Base-by-base conservation (phyloP, 139 green algal genomes). In the Coelastrella sp. region DNA sequence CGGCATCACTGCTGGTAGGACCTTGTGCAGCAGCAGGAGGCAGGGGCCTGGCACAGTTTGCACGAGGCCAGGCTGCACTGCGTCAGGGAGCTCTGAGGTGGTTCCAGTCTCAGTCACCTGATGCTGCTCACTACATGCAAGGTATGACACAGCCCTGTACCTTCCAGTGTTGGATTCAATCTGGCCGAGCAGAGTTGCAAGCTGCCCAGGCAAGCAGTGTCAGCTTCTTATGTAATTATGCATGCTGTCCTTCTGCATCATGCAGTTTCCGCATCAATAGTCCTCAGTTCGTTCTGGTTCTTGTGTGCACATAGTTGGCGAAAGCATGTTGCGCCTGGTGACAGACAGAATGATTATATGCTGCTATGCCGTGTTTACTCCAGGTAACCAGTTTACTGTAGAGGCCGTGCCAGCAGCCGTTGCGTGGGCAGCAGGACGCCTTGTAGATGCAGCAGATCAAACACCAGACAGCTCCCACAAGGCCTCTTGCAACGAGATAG, bases 1-100 rank as follows among this genome's bases (percentile, higher is more conserved):
- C 68, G n/a, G 68, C 66, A 24, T 57, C 27, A 57, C 84, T 88
- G 49, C 49, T 88, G 9, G 66, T 75, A 8, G 84, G 84, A 8
- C 82, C 82, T 5, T 87, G 65, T 63, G 17, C 63, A 19, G 82
- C 25, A 35, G 82, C 82, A 22, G 82, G 82, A 11, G 82, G 82
- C 63, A 65, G 20, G 19, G 65, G 82, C 17, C n/a, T 87, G 58
- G 82, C 82, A 15, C 24, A 68, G n/a, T 87, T 56, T 9, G 8
- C 82, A 20, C 73, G 74, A 25, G 82, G 82, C 27, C 65, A 65
- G 7, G 12, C 35, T 3, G 63, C 82, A 58, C 27, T 87, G 27
- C 25, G 63, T 17, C 82, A 78, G 17, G 82, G 82, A 9, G 65
- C 65, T 5, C 65, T 66, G 63, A 20, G 65, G 20, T 87, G 82